Base-by-base conservation (phyloP, 1,284 basidiomycete genomes). In the Stygiomarasmius scandens region DNA sequence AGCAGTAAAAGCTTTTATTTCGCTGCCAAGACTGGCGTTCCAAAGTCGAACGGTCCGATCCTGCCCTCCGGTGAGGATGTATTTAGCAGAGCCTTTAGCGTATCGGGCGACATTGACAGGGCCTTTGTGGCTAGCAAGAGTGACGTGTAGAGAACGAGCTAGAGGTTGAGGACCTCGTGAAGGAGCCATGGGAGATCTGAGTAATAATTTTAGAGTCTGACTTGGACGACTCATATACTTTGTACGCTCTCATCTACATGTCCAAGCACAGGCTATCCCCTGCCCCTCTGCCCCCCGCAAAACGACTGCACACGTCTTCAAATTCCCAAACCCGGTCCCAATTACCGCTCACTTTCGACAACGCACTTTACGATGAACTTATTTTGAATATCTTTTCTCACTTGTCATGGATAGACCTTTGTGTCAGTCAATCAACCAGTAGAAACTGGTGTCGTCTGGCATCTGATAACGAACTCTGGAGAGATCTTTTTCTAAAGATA, bases 21-120 rank as follows among this genome's bases (percentile, higher is more conserved):
- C 87, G n/a, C 86, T 81, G 20, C 93, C 95, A 16, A 83, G 71
- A 52, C 78, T 78, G 1, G 94, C 91, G 72, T 98, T 99, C 92
- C 95, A 98, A 24, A 99, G 84, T 49, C 90, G 84, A 49, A 99
- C 84, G 1, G 88, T 86, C 49, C 95, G 85, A 74, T 99, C 97
- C 69, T 93, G 88, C 16, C 95, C 95, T 9, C 95, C 97, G 0
- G 93, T 90, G 19, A 99, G 80, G 56, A 95, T 77, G 70, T 99
- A 99, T 63, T 92, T 93, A 50, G 90, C 89, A 1, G 82, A 78
- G 2, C 93, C 93, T 70, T 93, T 92, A 44, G 94, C 89, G 68
- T 96, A 96, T 29, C 89, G 81, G 16, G 86, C 90, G 55, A 94
- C 88, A 66, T 96, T 90, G 0, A 96, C 89, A 0, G 92, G 78